Percentiles rank a stretch among this genome's conserved stretches.
Evolutionary conservation across 2,329 filamentous ascomycete genomes (phyloP).

Genomic region (Hypoxylon sp.): DNA sequence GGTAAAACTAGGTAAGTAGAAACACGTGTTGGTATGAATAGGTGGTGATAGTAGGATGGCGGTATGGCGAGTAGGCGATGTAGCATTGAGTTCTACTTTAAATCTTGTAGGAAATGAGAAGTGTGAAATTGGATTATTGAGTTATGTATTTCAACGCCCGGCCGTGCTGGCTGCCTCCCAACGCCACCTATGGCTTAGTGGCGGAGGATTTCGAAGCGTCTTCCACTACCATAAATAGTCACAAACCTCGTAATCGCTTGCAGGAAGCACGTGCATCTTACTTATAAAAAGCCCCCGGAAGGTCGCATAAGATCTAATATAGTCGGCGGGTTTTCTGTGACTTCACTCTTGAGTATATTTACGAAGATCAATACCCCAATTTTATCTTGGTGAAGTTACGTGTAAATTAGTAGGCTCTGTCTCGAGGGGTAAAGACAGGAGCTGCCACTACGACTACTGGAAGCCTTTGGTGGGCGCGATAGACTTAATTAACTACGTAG

Average conservation of each 20-base stretch:
- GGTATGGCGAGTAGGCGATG: background rate
- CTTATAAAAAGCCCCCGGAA: background rate
- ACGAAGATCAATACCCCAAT: too few relatives aligned
- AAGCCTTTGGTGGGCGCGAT: background rate
- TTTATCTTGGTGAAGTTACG: too few relatives aligned
- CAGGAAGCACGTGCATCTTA: background rate
- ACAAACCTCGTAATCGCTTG: background rate
- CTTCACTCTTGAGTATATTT: too few relatives aligned
- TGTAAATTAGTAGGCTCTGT: background rate
- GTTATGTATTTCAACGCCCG: background rate
- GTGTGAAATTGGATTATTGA: background rate
- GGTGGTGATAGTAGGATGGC: background rate
- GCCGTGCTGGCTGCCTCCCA: slow-evolving; percentile 13
- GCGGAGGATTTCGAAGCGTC: background rate
- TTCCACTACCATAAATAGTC: background rate
- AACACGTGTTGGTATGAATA: background rate
- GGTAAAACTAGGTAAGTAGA: background rate
- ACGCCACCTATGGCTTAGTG: slow-evolving; percentile 13
- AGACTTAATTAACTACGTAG: background rate
- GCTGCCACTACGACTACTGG: background rate
- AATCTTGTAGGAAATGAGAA: background rate
- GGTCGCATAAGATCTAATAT: too few relatives aligned
- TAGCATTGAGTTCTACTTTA: too few relatives aligned
- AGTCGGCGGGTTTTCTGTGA: too few relatives aligned
- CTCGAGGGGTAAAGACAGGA: background rate